Base-by-base conservation (phyloP, 495 filamentous ascomycete genomes). In the Penicillium turbatum region DNA sequence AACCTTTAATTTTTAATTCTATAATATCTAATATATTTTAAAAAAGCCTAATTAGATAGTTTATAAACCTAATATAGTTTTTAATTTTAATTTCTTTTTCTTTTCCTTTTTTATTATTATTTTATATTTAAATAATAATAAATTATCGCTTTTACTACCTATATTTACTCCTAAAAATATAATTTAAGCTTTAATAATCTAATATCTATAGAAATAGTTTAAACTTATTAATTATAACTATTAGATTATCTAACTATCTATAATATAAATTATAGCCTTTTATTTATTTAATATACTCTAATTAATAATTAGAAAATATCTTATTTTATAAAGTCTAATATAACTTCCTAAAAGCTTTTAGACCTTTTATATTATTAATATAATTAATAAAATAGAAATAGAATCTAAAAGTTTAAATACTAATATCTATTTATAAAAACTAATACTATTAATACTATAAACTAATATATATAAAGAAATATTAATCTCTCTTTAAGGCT, bases 151-250 rank as follows among this genome's bases (percentile, higher is more conserved):
- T 15, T 42, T 15, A 15, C 15, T n/a, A 38, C 48, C 48, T n/a
- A n/a, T n/a, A 27, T 38, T 51, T 51, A 11, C 48, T 42, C 48
- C 48, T 51, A 41, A 38, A 38, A 51, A 51, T 51, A 51, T 38
- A 38, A 41, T 29, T 42, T 41, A 10, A 51, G n/a, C 48, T 51
- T 15, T 51, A 51, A 38, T 38, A 38, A 42, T n/a, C n/a, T 41
- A 27, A 42, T 29, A 51, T 42, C 29, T 13, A 6, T 38, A 51
- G 34, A 51, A 31, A 17, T 16, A 42, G 42, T 51, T 26, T 43
- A 51, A 38, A 51, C 36, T n/a, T n/a, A n/a, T n/a, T 29, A 37
- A 15, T 8, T 37, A 51, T 42, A 27, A 37, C n/a, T 35, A 41
- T 29, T 40, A 17, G n/a, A 51, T 51, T 6, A n/a, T 51, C 37